phyloP scores from a whole-genome alignment of 345 rosid genomes.

The Nasturtium officinale region DNA sequence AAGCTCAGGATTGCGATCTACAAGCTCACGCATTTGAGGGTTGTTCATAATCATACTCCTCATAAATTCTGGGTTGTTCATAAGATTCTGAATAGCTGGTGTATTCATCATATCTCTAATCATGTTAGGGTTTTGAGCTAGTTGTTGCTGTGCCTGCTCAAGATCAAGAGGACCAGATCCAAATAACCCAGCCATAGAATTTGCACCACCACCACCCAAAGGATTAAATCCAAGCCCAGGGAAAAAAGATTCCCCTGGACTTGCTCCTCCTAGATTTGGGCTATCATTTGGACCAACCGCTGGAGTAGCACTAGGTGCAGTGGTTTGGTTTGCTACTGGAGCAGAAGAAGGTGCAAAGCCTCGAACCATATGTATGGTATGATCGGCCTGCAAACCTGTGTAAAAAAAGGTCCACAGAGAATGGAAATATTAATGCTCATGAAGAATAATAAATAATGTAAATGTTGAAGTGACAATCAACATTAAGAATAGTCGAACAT shows the following conservation, averaged over 20 bases:
- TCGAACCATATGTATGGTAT: slow-evolving; percentile 88
- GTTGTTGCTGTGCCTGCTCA: slow-evolving; percentile 81
- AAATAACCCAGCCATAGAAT: slow-evolving; percentile 59
- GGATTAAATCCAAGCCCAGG: slow-evolving; percentile 75
- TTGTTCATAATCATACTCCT: slow-evolving; percentile 78
- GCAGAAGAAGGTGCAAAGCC: slow-evolving; percentile 62
- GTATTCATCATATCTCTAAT: slow-evolving; percentile 85
- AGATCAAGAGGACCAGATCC: slow-evolving; percentile 76
- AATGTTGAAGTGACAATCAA: no score
- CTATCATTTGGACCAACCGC: slow-evolving; percentile 64
- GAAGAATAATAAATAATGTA: no score
- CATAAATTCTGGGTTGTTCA: slow-evolving; percentile 90
- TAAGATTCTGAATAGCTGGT: slow-evolving; percentile 74
- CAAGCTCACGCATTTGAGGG: slow-evolving; percentile 90
- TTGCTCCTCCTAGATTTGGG: slow-evolving; percentile 52
- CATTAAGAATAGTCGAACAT: no score
- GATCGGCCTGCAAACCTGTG: slow-evolving; percentile 91
- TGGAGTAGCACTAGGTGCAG: slow-evolving; percentile 53
- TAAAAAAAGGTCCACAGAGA: slow-evolving; percentile 10
- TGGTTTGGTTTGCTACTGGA: slow-evolving; percentile 47
- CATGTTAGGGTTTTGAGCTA: slow-evolving; percentile 76
- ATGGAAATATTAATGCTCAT: no score
- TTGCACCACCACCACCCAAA: slow-evolving; percentile 57
- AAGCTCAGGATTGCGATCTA: slow-evolving; percentile 91
- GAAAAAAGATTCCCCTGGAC: slow-evolving; percentile 65